Evolutionary conservation across 176 grass and related monocot species (phyloP), one percentile per base, ranked within the genome.

Genomic region (Raddia distichophylla): DNA sequence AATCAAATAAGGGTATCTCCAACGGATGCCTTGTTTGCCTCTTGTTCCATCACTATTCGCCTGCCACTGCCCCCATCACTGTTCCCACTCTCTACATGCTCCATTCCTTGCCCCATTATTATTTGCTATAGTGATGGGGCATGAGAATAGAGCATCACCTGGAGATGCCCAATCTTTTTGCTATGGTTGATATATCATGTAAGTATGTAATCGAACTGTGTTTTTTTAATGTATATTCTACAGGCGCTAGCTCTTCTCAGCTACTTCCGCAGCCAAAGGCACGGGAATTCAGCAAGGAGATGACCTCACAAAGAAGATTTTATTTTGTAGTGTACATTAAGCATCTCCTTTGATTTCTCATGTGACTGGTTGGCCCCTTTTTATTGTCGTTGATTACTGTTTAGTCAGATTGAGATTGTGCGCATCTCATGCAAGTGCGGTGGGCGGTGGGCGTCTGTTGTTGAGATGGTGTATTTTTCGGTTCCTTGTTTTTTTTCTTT

Each of bases 181-280:
- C 32, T 22, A 66, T 74, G 55, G 17, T n/a, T 18, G 18, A 44
- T 51, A 35, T 50, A 22, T 61, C 19, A 62, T 48, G 22, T 67
- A 74, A 11, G n/a, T 20, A 62, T 48, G 22, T 67, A 74, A 15
- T 32, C 11, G 10, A 50, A 18, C 42, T 34, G 6, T 55, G 35
- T 63, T 54, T 64, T 69, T 9, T 69, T 9, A 65, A 35, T 32
- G 15, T 77, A 10, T 83, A 73, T 66, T 48, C 43, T 89, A 72
- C 75, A 97, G 94, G 94, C 94, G 34, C 94, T 94, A 67, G 86
- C 87, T 82, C 94, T 97, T 84, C 92, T 97, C 32, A 94, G 94
- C 83, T 94, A 94, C 81, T 97, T 97, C 87, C 87, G 90, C n/a
- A 97, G 89, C 77, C 94, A 97, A 73, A 91, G 97, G 84, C 93